These are phyloP conservation scores for Coemansia sp. DNA, from an alignment of 192 early-diverging fungal genomes.

Conservation along the genomic window DNA sequence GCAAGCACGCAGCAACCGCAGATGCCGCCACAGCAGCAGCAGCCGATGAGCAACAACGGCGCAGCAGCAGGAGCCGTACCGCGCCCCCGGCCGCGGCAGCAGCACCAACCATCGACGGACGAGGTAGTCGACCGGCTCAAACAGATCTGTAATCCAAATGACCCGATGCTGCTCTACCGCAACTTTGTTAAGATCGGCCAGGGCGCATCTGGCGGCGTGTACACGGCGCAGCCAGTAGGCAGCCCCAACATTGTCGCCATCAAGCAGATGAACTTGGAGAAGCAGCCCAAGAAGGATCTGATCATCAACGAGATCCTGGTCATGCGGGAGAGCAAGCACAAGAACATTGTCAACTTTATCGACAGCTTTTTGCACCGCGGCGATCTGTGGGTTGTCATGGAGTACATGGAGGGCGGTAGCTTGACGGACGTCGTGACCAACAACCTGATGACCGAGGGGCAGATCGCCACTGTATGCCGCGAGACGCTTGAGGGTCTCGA, in stretches of 20 bases:
- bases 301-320: slow-evolving; percentile 92
- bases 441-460: slow-evolving; percentile 85
- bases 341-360: slow-evolving; percentile 97
- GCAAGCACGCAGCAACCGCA: slow-evolving; percentile 13
- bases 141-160: slow-evolving; percentile 81
- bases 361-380: slow-evolving; percentile 85
- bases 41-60: neutral
- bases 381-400: slow-evolving; percentile 98
- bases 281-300: slow-evolving; percentile 86
- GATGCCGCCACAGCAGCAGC: slow-evolving; percentile 6
- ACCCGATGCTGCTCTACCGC: slow-evolving; percentile 83
- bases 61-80: slow-evolving; percentile 24
- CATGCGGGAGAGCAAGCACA: slow-evolving; percentile 89
- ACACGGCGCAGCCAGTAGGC: slow-evolving; percentile 77
- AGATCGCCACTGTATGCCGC: slow-evolving; percentile 90
- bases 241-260: slow-evolving; percentile 81
- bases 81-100: slow-evolving; percentile 56
- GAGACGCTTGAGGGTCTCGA: slow-evolving; percentile 77
- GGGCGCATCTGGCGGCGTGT: slow-evolving; percentile 97
- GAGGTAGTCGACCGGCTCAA: slow-evolving; percentile 83
- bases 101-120: slow-evolving; percentile 60
- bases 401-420: slow-evolving; percentile 98
- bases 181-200: slow-evolving; percentile 93
- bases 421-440: slow-evolving; percentile 98
- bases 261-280: slow-evolving; percentile 88